Conservation (phyloP, 768 basidiomycete genomes). For the Cubamyces lactineus region DNA sequence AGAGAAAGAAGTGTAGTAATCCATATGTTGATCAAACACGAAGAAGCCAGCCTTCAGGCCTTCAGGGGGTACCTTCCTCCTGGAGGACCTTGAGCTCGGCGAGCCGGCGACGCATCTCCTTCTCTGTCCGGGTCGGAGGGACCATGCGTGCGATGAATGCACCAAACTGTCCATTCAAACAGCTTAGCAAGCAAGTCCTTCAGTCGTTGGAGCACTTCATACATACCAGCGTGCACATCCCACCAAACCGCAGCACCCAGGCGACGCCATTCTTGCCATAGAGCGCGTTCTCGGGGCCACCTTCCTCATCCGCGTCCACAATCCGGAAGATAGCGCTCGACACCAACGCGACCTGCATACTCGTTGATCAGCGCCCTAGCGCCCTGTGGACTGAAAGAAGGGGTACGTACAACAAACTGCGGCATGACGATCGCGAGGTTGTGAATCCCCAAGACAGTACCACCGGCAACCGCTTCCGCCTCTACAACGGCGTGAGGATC, state of each 20-base stretch:
- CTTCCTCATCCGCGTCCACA: conserved; percentile 63
- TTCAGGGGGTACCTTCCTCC: conserved; percentile 50
- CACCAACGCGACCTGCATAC: conserved; percentile 74
- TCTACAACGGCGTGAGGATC: conserved; percentile 40
- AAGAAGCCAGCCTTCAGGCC: neutral
- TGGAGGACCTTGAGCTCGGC: conserved; percentile 78
- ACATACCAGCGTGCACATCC: conserved; percentile 73
- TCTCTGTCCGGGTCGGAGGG: conserved; percentile 89
- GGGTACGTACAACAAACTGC: conserved; percentile 79
- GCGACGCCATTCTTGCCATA: conserved; percentile 88
- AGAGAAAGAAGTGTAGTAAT: neutral
- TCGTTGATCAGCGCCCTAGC: conserved; percentile 16
- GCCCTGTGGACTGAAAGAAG: neutral
- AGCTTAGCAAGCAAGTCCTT: neutral
- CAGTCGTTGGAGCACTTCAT: neutral
- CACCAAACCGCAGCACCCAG: conserved; percentile 94
- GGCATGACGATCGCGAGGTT: conserved; percentile 95
- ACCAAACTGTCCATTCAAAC: conserved; percentile 48
- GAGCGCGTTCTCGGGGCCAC: conserved; percentile 58
- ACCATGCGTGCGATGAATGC: conserved; percentile 81
- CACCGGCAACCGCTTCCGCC: conserved; percentile 68
- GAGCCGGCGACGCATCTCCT: conserved; percentile 81
- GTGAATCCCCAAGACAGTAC: conserved; percentile 92
- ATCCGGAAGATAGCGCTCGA: conserved; percentile 84
- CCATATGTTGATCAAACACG: too few species aligned